These are phyloP conservation scores for Dactylonectria estremocensis DNA, from an alignment of 2,329 filamentous ascomycete genomes.

Conservation along the genomic window DNA sequence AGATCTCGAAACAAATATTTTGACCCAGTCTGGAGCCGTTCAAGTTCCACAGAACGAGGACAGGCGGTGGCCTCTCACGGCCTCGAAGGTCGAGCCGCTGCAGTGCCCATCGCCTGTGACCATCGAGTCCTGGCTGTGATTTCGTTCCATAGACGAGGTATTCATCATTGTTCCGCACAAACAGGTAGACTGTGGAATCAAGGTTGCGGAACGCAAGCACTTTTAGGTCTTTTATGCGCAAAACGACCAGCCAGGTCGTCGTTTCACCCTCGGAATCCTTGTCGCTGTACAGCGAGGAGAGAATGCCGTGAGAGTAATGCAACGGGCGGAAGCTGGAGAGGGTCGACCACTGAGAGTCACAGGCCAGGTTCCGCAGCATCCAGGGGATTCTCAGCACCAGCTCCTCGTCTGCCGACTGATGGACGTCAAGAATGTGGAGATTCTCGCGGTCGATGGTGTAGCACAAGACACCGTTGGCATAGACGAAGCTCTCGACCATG, in stretches of 20 bases:
- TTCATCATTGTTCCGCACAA: conserved; percentile 74
- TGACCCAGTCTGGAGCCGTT: conserved; percentile 76
- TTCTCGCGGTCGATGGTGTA: conserved; percentile 65
- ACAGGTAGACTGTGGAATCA: conserved; percentile 68
- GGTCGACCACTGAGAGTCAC: conserved; percentile 52
- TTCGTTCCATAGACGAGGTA: conserved; percentile 79
- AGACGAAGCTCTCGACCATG: conserved; percentile 73
- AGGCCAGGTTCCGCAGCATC: conserved; percentile 56
- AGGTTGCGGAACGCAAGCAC: conserved; percentile 61
- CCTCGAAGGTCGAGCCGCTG: conserved; percentile 65
- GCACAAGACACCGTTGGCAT: conserved; percentile 75
- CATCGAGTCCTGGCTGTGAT: conserved; percentile 67
- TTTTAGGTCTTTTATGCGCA: conserved; percentile 57
- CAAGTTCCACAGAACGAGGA: conserved; percentile 70
- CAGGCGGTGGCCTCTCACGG: conserved; percentile 57
- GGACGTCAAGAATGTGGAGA: conserved; percentile 73
- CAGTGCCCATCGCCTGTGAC: conserved; percentile 75
- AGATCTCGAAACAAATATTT: conserved; percentile 80
- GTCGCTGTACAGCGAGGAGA: conserved; percentile 70
- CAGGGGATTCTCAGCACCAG: conserved; percentile 68
- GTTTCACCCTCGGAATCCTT: conserved; percentile 51
- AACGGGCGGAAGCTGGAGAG: conserved; percentile 68
- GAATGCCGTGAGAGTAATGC: conserved; percentile 69
- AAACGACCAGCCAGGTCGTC: conserved; percentile 67
- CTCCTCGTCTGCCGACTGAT: conserved; percentile 64